These are phyloP conservation scores for Nakaseomyces kungkrabaensis DNA, from an alignment of 1,139 yeast genomes.

Conservation along the genomic window DNA sequence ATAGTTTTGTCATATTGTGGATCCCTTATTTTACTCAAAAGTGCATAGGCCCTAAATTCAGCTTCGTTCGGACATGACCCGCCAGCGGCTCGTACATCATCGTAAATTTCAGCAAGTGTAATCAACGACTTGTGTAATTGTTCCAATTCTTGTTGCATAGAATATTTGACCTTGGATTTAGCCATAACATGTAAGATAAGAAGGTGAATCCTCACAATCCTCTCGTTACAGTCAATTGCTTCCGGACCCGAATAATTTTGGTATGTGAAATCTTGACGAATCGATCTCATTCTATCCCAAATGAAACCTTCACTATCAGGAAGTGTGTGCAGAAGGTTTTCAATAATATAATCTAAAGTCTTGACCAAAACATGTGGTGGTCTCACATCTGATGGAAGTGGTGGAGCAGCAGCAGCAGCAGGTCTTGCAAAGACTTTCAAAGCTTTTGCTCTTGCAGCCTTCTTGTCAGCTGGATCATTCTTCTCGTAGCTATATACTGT, in stretches of 20 bases:
- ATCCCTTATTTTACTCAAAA: constrained; percentile 72
- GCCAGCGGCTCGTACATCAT: constrained; percentile 64
- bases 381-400: constrained; percentile 92
- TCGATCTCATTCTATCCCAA: constrained; percentile 99
- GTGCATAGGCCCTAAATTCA: constrained; percentile 83
- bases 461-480: constrained; percentile 47
- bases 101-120: constrained; percentile 79
- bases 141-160: constrained; percentile 91
- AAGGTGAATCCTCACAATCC: constrained; percentile 82
- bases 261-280: constrained; percentile 92
- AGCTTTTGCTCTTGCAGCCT: constrained; percentile 54
- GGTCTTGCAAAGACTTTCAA: constrained; percentile 94
- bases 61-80: constrained; percentile 75
- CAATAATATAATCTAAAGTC: constrained; percentile 63
- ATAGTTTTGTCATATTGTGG: constrained; percentile 74
- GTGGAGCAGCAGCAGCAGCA: constrained; percentile 98
- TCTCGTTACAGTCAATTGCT: constrained; percentile 86
- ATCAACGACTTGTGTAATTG: constrained; percentile 89
- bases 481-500: constrained; percentile 75
- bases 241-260: constrained; percentile 93
- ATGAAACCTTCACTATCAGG: constrained; percentile 85
- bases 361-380: constrained; percentile 68
- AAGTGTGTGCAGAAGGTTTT: constrained; percentile 48
- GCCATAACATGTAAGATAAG: constrained; percentile 82
- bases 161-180: constrained; percentile 61